These are phyloP conservation scores for Rhododendron ferrugineum DNA, from an alignment of 148 eudicot genomes.

Conservation along the genomic window DNA sequence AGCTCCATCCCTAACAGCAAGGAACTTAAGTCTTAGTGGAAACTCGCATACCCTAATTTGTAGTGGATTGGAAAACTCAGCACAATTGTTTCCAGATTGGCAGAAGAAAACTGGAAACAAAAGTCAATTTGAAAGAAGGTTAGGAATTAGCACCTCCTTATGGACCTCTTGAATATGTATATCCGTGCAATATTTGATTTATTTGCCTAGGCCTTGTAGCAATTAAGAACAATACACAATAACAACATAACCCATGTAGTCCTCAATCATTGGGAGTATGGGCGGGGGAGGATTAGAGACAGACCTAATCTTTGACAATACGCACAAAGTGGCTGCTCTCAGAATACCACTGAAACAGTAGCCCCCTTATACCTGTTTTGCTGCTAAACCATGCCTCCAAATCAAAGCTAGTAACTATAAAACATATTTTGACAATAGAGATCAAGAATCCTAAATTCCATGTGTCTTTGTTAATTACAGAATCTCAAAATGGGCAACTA, in stretches of 20 bases:
- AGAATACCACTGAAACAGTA: no score
- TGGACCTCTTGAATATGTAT: neutral
- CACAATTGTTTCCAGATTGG: neutral
- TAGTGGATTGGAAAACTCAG: neutral
- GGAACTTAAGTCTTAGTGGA: neutral
- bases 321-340: no score
- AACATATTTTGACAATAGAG: no score
- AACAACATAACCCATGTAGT: no score
- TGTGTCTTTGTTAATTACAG: conserved; percentile 15
- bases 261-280: no score
- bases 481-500: conserved; percentile 19
- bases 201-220: neutral
- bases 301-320: no score
- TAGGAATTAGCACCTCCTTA: neutral
- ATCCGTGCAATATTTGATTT: neutral
- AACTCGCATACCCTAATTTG: neutral
- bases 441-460: neutral
- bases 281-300: no score
- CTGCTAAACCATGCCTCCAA: no score
- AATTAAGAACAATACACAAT: neutral
- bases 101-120: neutral
- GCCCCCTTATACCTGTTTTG: no score
- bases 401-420: no score
- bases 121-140: neutral
- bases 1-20: neutral